phyloP scores from a whole-genome alignment of 352 stramenopile species.

The Thalassiosira exigua region DNA sequence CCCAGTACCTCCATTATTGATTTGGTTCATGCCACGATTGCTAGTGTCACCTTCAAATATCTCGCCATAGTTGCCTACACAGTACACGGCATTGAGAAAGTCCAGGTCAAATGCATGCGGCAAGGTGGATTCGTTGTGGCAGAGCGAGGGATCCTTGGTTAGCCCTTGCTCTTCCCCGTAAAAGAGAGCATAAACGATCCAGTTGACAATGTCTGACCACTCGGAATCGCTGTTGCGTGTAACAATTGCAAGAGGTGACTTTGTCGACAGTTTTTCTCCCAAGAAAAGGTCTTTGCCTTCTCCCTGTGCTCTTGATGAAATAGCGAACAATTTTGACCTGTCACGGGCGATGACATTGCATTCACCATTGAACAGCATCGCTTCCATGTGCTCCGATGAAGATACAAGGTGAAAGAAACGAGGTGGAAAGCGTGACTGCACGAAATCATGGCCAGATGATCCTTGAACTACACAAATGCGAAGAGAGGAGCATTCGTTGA shows the following conservation, averaged over 20 bases:
- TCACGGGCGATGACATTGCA: constrained; percentile 25
- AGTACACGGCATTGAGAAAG: constrained; percentile 46
- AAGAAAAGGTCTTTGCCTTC: constrained; percentile 15
- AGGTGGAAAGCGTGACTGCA: constrained; percentile 6
- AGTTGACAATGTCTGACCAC: constrained; percentile 50
- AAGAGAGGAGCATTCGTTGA: constrained; percentile 11
- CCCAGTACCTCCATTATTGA: constrained; percentile 40
- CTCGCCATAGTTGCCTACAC: constrained; percentile 46
- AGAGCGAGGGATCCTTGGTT: constrained; percentile 18
- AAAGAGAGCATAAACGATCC: constrained; percentile 30
- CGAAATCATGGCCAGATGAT: neutral
- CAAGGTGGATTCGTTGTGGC: neutral
- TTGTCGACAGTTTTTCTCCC: constrained; percentile 29
- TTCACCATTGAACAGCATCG: constrained; percentile 8
- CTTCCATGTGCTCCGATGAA: neutral
- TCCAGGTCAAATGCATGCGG: constrained; percentile 18
- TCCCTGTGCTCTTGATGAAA: neutral
- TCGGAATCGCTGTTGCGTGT: constrained; percentile 42
- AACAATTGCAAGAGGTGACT: constrained; percentile 41
- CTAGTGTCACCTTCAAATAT: neutral
- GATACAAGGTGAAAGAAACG: neutral
- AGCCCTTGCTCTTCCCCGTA: constrained; percentile 28
- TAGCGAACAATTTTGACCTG: neutral
- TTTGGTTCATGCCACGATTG: constrained; percentile 26
- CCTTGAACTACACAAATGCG: neutral